Evolutionary conservation across 352 stramenopile species (phyloP).

Genomic region (Globisporangium canariense): DNA sequence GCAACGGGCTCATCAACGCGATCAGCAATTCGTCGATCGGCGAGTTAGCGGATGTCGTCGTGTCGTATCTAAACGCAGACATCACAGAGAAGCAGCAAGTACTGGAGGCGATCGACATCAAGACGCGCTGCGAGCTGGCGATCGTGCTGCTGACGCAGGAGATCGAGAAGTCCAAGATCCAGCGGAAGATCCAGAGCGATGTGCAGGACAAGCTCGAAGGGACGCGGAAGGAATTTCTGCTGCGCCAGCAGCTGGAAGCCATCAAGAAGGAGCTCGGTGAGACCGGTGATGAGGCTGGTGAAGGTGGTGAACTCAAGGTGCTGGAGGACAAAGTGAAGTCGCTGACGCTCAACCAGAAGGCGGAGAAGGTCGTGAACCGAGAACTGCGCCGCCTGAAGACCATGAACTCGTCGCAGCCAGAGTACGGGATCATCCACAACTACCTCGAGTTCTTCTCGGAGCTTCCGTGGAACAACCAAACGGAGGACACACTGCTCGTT

Average conservation of each 20-base stretch:
- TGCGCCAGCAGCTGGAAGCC: constrained; percentile 97
- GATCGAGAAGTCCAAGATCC: constrained; percentile 57
- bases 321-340: constrained; percentile 58
- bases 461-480: constrained; percentile 58
- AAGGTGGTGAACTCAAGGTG: constrained; percentile 45
- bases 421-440: constrained; percentile 78
- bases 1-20: constrained; percentile 54
- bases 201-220: constrained; percentile 71
- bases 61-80: constrained; percentile 61
- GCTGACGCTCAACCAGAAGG: constrained; percentile 48
- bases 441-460: constrained; percentile 82
- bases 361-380: constrained; percentile 53
- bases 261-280: constrained; percentile 99
- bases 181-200: constrained; percentile 68
- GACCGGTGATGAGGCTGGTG: constrained; percentile 34
- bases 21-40: constrained; percentile 59
- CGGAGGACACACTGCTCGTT: constrained; percentile 54
- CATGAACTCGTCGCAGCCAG: constrained; percentile 73
- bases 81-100: constrained; percentile 58
- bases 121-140: constrained; percentile 42
- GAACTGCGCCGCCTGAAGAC: constrained; percentile 68
- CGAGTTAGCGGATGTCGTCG: constrained; percentile 64
- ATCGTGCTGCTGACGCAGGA: constrained; percentile 48
- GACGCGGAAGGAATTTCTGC: constrained; percentile 89
- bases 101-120: constrained; percentile 44